phyloP scores from a whole-genome alignment of 2,329 filamentous ascomycete genomes.

The Aspergillus latus region DNA sequence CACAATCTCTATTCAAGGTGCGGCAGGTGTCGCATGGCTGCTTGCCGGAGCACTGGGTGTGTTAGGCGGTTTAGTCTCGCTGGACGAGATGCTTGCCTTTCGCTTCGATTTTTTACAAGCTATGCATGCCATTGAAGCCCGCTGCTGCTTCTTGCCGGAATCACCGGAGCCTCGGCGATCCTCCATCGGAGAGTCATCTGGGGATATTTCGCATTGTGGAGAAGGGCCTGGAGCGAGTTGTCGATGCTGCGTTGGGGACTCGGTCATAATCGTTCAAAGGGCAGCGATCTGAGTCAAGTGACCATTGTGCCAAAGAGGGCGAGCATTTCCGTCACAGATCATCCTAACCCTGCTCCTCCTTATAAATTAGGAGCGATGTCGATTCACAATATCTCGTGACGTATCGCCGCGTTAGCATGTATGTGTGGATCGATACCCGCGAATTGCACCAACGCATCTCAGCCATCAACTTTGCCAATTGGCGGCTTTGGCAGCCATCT shows the following conservation, averaged over 20 bases:
- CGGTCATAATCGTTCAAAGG: slow-evolving; percentile 2
- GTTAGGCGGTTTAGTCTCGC: background rate
- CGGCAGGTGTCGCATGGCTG: slow-evolving; percentile 42
- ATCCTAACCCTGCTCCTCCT: background rate
- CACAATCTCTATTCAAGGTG: slow-evolving; percentile 37
- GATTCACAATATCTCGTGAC: background rate
- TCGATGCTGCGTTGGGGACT: slow-evolving; percentile 24
- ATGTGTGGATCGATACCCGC: background rate
- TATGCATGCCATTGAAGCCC: slow-evolving; percentile 42
- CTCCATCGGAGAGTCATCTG: slow-evolving; percentile 13
- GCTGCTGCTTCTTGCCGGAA: slow-evolving; percentile 32
- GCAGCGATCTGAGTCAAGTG: background rate
- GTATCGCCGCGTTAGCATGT: background rate
- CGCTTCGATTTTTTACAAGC: slow-evolving; percentile 44
- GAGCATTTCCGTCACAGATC: background rate
- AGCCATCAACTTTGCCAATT: background rate
- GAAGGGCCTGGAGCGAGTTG: slow-evolving; percentile 25
- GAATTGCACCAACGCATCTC: background rate
- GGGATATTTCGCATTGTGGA: slow-evolving; percentile 9
- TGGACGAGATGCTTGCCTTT: slow-evolving; percentile 28
- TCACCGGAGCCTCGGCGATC: slow-evolving; percentile 12
- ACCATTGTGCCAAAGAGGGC: background rate
- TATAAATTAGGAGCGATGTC: background rate
- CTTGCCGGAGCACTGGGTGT: slow-evolving; percentile 36
- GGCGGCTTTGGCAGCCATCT: background rate